Base-by-base conservation (phyloP, 306 rosid species). In the Nissolia schottii region DNA sequence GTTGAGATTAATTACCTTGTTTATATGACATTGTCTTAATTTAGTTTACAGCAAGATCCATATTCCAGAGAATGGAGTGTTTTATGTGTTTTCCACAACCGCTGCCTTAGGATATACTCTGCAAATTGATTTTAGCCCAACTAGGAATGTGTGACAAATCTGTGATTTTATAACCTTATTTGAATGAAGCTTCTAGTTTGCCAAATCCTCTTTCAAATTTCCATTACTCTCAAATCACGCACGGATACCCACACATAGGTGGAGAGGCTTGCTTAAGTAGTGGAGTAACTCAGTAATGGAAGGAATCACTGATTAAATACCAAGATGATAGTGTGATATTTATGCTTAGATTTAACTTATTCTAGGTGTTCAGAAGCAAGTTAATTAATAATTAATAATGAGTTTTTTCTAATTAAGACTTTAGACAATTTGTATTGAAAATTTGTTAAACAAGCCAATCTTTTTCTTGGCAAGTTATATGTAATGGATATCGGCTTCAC, bases 391-490 rank as follows among this genome's bases (percentile, higher is more conserved):
- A n/a, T n/a, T n/a, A n/a, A n/a, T n/a, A n/a, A n/a, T n/a, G n/a
- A n/a, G n/a, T n/a, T n/a, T n/a, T n/a, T n/a, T n/a, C n/a, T n/a
- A n/a, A n/a, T n/a, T n/a, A n/a, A n/a, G n/a, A n/a, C n/a, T n/a
- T n/a, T n/a, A n/a, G n/a, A n/a, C n/a, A n/a, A n/a, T n/a, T n/a
- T 45, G 49, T 45, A 46, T 32, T 59, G 51, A 60, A 31, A 60
- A 22, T 24, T 34, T 35, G 64, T 35, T 49, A 62, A 32, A 48
- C 20, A 54, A 46, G 29, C 51, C 19, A 66, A 74, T 27, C 25
- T 53, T 74, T 56, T 74, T 11, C 27, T 65, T 55, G 66, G 34
- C 34, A 18, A 51, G 8, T 50, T 61, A 50, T 73, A 61, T n/a
- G n/a, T n/a, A n/a, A n/a, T n/a, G n/a, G n/a, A n/a, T n/a, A n/a